Evolutionary conservation across 2,329 filamentous ascomycete species (phyloP).

Genomic region (Xylariaceae sp.): DNA sequence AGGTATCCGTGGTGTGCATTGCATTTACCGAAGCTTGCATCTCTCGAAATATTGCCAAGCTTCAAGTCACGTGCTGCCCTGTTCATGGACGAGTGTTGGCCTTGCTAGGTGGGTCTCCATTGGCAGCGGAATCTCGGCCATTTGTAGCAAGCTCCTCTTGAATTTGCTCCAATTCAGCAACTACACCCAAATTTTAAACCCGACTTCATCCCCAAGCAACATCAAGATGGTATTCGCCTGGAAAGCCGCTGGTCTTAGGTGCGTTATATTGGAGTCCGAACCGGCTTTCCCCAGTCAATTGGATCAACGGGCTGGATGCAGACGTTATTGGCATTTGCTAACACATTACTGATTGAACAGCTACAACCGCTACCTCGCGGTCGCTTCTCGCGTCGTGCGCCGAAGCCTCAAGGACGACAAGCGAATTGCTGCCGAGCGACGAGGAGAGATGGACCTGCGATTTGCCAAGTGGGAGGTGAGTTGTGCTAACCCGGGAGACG

Average conservation of each 20-base stretch:
- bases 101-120: too few species aligned
- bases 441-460: conserved; percentile 83
- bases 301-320: neutral
- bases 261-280: conserved; percentile 41
- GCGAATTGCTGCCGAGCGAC: conserved; percentile 80
- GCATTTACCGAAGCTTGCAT: too few species aligned
- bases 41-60: neutral
- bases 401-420: conserved; percentile 95
- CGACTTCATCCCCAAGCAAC: conserved; percentile 31
- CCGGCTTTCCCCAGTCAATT: conserved; percentile 3
- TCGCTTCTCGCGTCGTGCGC: conserved; percentile 92
- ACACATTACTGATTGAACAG: conserved; percentile 46
- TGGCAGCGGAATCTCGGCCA: conserved; percentile 2
- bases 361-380: conserved; percentile 99
- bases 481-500: neutral
- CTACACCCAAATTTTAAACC: conserved; percentile 23
- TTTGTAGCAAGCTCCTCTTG: conserved; percentile 10
- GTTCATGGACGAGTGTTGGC: too few species aligned
- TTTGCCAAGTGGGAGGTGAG: conserved; percentile 96
- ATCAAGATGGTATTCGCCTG: conserved; percentile 92
- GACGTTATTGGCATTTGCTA: conserved; percentile 25
- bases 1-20: too few species aligned
- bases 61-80: conserved; percentile 4
- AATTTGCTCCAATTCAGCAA: conserved; percentile 25
- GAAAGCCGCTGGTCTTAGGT: conserved; percentile 97